Conservation (phyloP, 1,284 basidiomycete genomes). For the Naganishia cerealis region DNA sequence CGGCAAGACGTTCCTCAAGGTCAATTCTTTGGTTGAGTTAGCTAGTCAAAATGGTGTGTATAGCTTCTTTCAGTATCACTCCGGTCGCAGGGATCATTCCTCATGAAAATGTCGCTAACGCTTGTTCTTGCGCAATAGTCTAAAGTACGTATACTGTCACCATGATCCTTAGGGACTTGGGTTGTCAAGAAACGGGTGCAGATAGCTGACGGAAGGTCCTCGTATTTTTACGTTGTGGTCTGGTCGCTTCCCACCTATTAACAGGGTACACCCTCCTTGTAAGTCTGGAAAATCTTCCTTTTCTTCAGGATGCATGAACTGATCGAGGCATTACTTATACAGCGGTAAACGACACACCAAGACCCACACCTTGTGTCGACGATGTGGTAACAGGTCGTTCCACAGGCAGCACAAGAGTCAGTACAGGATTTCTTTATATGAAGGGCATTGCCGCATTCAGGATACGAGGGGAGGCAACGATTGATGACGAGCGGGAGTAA, state of each 20-base stretch:
- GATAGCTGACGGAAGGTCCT: constrained; percentile 53
- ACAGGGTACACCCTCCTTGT: constrained; percentile 88
- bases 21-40: constrained; percentile 27
- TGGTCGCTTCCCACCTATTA: constrained; percentile 52
- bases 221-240: constrained; percentile 65
- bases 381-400: constrained; percentile 88
- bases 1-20: constrained; percentile 25
- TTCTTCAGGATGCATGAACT: neutral
- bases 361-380: constrained; percentile 94
- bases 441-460: neutral
- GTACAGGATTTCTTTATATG: constrained; percentile 4
- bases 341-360: constrained; percentile 96
- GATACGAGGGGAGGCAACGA: neutral
- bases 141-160: constrained; percentile 40
- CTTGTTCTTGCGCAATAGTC: constrained; percentile 32
- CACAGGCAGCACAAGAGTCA: constrained; percentile 68
- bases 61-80: neutral
- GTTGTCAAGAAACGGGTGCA: constrained; percentile 30
- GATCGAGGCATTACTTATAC: constrained; percentile 5
- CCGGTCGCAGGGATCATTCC: constrained; percentile 14
- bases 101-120: constrained; percentile 26
- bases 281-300: constrained; percentile 35
- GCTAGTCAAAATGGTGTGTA: constrained; percentile 47
- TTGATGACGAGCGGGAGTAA: neutral
- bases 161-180: constrained; percentile 28